phyloP scores from a whole-genome alignment of 495 filamentous ascomycete species.

The Cudoniella acicularis region DNA sequence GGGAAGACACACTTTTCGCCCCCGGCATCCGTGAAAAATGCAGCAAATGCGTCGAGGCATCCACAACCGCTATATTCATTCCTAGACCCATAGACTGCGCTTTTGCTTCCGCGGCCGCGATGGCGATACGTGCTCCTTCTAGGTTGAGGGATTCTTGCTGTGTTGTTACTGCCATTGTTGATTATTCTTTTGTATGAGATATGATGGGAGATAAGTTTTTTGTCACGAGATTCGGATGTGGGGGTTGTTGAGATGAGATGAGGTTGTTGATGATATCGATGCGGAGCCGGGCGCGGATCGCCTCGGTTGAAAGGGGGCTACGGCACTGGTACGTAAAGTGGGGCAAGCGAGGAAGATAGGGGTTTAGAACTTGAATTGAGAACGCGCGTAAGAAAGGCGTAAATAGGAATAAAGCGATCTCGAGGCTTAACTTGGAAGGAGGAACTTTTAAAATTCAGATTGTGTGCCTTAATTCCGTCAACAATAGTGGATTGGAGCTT shows the following conservation, averaged over 20 bases:
- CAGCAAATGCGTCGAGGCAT: slow-evolving; percentile 20
- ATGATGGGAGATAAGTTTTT: neutral
- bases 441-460: too few species aligned
- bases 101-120: slow-evolving; percentile 24
- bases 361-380: neutral
- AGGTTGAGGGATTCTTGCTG: slow-evolving; percentile 20
- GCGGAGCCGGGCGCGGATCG: neutral
- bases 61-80: slow-evolving; percentile 27
- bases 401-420: too few species aligned
- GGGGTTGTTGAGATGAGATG: too few species aligned
- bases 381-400: too few species aligned
- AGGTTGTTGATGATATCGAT: neutral
- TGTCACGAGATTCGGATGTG: too few species aligned
- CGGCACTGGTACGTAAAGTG: neutral
- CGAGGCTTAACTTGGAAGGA: too few species aligned
- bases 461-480: too few species aligned
- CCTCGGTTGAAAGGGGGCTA: neutral
- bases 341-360: neutral
- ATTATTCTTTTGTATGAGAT: neutral
- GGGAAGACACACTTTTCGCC: slow-evolving; percentile 12
- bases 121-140: slow-evolving; percentile 20
- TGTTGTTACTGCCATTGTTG: slow-evolving; percentile 16
- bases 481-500: too few species aligned
- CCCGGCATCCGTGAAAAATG: slow-evolving; percentile 20
- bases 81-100: slow-evolving; percentile 27